Evolutionary conservation across 768 basidiomycete genomes (phyloP).

Genomic region (Hericium rajendrae): DNA sequence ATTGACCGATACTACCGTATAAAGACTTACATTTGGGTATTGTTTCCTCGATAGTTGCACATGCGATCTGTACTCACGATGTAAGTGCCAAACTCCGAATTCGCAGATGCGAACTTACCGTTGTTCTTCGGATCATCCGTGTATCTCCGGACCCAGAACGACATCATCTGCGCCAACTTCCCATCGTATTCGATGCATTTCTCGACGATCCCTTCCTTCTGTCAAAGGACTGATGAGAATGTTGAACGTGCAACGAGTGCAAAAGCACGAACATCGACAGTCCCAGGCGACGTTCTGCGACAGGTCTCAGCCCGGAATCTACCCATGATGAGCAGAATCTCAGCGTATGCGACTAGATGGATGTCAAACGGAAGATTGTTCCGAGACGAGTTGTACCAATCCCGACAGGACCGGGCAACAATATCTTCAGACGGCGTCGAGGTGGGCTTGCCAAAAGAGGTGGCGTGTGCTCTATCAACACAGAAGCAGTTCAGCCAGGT

Average conservation of each 20-base stretch:
- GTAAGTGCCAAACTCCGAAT: not conserved
- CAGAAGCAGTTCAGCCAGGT: constrained; percentile 90
- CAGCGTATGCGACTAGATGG: not conserved
- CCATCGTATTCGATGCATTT: not conserved
- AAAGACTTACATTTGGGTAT: not conserved
- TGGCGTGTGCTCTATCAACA: constrained; percentile 78
- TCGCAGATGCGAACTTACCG: not conserved
- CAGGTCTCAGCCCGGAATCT: not conserved
- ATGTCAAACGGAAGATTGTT: constrained; percentile 34
- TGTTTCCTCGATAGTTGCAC: not conserved
- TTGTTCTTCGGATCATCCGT: not conserved
- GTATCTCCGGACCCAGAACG: not conserved
- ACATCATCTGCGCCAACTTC: not conserved
- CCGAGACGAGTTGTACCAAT: constrained; percentile 67
- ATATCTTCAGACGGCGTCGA: constrained; percentile 75
- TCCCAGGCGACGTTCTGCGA: not conserved
- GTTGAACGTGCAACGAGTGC: not conserved
- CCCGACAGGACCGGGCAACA: constrained; percentile 58
- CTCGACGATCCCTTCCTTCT: not conserved
- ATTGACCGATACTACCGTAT: not conserved
- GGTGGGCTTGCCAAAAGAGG: constrained; percentile 83
- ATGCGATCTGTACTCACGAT: not conserved
- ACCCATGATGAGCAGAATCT: not conserved
- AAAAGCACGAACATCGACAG: not conserved
- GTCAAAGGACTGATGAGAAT: not conserved